Evolutionary conservation across 371 early-diverging fungal genomes (phyloP).

Genomic region (Rhizopus stolonifer): DNA sequence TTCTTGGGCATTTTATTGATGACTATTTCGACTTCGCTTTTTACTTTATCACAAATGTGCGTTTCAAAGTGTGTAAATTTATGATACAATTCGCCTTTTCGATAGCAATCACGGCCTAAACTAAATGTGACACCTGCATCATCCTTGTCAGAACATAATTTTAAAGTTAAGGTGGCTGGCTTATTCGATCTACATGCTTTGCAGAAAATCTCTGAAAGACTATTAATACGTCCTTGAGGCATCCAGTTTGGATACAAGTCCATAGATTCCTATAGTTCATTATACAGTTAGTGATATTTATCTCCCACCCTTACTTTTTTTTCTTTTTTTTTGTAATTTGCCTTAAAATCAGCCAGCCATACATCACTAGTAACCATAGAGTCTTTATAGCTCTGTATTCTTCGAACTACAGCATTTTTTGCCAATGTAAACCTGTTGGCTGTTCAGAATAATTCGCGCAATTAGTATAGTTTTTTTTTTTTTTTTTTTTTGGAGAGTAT

Average conservation of each 20-base stretch:
- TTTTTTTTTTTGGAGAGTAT: neutral
- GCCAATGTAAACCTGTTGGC: conserved; percentile 12
- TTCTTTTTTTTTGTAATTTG: neutral
- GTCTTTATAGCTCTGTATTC: conserved; percentile 25
- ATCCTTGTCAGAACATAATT: conserved; percentile 8
- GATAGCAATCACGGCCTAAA: conserved; percentile 26
- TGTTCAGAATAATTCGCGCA: neutral
- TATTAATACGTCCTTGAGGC: neutral
- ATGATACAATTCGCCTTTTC: conserved; percentile 24
- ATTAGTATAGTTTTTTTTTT: neutral
- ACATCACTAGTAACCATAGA: conserved; percentile 31
- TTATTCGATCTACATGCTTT: conserved; percentile 24
- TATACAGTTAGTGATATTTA: neutral
- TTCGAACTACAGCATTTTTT: conserved; percentile 14
- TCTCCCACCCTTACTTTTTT: too few species aligned
- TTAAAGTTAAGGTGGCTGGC: conserved; percentile 9
- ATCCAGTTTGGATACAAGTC: conserved; percentile 15
- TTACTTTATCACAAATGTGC: conserved; percentile 19
- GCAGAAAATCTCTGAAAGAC: neutral
- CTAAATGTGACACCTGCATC: neutral
- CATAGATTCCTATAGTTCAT: neutral
- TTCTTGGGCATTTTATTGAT: conserved; percentile 2
- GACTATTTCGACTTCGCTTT: conserved; percentile 12
- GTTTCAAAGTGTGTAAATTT: conserved; percentile 15
- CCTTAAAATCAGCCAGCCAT: conserved; percentile 24